A percentile compares a stretch with the other conserved stretches of the same genome.
These are phyloP conservation scores for Citrus glauca DNA, from an alignment of 345 rosid species.

Conservation along the genomic window DNA sequence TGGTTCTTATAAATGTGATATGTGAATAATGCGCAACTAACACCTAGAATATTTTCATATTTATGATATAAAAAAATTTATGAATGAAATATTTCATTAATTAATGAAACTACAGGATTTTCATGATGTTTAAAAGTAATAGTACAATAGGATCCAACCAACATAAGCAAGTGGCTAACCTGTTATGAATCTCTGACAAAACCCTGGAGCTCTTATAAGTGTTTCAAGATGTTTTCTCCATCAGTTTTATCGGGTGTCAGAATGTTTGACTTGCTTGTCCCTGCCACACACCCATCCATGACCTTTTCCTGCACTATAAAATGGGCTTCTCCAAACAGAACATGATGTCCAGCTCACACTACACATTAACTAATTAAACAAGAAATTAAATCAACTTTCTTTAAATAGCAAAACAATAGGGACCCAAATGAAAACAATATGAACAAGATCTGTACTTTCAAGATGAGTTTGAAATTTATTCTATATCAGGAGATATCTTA, in stretches of 20 bases:
- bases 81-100: too few relatives aligned
- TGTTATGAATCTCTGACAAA: slow-evolving; percentile 4
- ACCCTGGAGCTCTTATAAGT: not conserved
- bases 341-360: slow-evolving; percentile 96
- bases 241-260: slow-evolving; percentile 68
- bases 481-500: slow-evolving; percentile 23
- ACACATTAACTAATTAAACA: slow-evolving; percentile 9
- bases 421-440: not conserved
- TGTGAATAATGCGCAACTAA: not conserved
- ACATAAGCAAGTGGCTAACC: not conserved
- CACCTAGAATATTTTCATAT: too few relatives aligned
- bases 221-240: slow-evolving; percentile 70
- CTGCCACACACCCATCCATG: slow-evolving; percentile 89
- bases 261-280: slow-evolving; percentile 82
- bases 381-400: not conserved
- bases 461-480: not conserved
- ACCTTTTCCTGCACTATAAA: slow-evolving; percentile 67
- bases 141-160: not conserved
- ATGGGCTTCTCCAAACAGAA: slow-evolving; percentile 44
- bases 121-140: too few relatives aligned
- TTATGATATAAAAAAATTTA: too few relatives aligned
- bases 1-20: not conserved
- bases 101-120: too few relatives aligned
- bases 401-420: not conserved
- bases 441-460: not conserved